A percentile compares a stretch with the other conserved stretches of the same genome.
Conservation (phyloP, 2,329 filamentous ascomycete genomes). For the Coniochaeta prunicola region DNA sequence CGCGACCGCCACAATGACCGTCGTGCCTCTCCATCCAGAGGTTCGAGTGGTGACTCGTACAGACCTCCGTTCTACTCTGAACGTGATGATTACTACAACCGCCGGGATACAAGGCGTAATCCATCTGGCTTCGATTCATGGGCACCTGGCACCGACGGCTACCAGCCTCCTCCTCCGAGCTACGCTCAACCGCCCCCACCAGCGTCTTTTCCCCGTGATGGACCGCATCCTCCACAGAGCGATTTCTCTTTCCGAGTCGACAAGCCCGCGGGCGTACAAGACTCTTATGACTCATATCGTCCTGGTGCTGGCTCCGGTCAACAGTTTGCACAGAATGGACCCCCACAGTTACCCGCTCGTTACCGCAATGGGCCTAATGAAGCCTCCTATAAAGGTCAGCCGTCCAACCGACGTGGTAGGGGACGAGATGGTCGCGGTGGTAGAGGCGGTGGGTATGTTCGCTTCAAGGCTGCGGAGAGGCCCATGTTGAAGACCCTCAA, state of each 20-base stretch:
- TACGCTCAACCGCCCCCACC: constrained; percentile 7
- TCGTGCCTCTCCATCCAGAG: neutral
- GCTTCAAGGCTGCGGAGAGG: constrained; percentile 37
- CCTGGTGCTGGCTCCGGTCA: constrained; percentile 12
- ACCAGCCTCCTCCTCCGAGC: neutral
- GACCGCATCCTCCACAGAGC: constrained; percentile 29
- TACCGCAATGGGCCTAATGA: neutral
- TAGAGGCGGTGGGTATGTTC: constrained; percentile 21
- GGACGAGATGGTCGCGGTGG: constrained; percentile 3
- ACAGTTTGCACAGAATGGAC: constrained; percentile 1
- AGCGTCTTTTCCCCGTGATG: constrained; percentile 4
- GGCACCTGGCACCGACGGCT: constrained; percentile 1
- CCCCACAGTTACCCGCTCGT: neutral
- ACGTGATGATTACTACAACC: neutral
- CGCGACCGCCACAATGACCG: neutral
- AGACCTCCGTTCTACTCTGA: neutral
- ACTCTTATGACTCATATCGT: constrained; percentile 25
- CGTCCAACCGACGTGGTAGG: constrained; percentile 1
- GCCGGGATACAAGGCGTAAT: neutral
- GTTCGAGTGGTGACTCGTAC: neutral
- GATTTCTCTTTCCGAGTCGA: constrained; percentile 52
- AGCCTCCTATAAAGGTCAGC: constrained; percentile 1
- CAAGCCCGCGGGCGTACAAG: constrained; percentile 40
- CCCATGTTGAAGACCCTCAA: constrained; percentile 39
- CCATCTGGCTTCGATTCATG: constrained; percentile 1